Evolutionary conservation across 768 basidiomycete genomes (phyloP).

Genomic region (Tulasnella sp.): DNA sequence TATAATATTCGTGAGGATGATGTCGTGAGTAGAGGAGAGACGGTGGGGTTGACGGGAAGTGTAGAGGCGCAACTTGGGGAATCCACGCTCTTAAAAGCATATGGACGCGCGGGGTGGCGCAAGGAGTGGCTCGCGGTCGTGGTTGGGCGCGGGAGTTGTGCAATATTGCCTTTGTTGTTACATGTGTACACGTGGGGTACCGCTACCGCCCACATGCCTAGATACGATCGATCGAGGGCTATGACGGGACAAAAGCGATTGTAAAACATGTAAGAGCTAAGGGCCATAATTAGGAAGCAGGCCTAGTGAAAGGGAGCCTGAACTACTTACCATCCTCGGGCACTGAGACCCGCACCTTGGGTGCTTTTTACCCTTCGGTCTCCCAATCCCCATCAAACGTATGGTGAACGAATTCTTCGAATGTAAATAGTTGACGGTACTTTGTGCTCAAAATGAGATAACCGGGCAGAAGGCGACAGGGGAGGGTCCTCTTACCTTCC

Average conservation of each 20-base stretch:
- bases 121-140: not conserved
- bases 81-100: not conserved
- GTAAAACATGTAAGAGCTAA: too few species aligned
- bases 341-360: not conserved
- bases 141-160: not conserved
- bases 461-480: not conserved
- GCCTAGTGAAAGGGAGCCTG: not conserved
- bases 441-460: not conserved
- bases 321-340: not conserved
- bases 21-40: not conserved
- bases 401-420: too few species aligned
- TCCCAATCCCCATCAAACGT: not conserved
- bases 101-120: not conserved
- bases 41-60: not conserved
- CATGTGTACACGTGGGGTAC: not conserved
- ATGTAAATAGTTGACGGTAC: too few species aligned
- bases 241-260: too few species aligned
- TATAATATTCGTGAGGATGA: not conserved
- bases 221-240: not conserved
- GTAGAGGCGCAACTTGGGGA: not conserved
- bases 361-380: not conserved
- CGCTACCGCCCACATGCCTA: too few species aligned
- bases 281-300: too few species aligned
- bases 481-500: not conserved
- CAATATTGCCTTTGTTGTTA: not conserved